phyloP scores from a whole-genome alignment of 2,329 filamentous ascomycete species.

The Fusarium papillatum region DNA sequence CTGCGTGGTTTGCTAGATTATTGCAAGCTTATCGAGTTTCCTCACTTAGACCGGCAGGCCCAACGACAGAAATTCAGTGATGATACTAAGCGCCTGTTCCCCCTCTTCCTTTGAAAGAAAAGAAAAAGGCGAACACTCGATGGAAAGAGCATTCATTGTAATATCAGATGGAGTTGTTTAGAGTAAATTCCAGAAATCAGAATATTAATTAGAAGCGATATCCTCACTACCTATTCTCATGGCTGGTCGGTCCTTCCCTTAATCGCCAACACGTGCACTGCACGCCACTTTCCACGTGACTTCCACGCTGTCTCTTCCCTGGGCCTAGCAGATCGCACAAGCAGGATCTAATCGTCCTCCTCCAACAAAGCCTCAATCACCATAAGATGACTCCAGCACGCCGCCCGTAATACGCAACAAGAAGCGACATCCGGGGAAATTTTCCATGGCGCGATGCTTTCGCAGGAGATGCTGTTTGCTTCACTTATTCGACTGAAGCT shows the following conservation, averaged over 20 bases:
- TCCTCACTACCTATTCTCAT: background rate
- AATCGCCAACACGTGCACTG: slow-evolving; percentile 14
- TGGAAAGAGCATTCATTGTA: background rate
- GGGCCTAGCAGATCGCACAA: slow-evolving; percentile 36
- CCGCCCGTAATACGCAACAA: slow-evolving; percentile 16
- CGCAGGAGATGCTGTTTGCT: background rate
- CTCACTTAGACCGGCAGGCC: background rate
- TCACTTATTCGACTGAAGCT: slow-evolving; percentile 10
- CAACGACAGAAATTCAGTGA: background rate
- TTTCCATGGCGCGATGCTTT: slow-evolving; percentile 9
- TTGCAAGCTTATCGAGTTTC: background rate
- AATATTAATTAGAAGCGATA: background rate
- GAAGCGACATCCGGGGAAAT: background rate
- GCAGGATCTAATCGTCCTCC: slow-evolving; percentile 36
- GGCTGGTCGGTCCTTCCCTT: background rate
- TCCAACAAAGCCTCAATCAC: slow-evolving; percentile 37
- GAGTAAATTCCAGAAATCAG: background rate
- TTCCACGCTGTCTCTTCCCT: slow-evolving; percentile 22
- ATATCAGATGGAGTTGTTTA: background rate
- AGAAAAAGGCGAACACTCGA: background rate
- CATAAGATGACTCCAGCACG: slow-evolving; percentile 27
- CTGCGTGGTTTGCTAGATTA: background rate
- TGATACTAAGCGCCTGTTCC: background rate
- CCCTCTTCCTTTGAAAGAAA: background rate
- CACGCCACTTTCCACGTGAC: slow-evolving; percentile 32